Percentiles rank a stretch among this genome's conserved stretches.
Evolutionary conservation across 306 rosid genomes (phyloP).

Genomic region (Phaseolus lunatus): DNA sequence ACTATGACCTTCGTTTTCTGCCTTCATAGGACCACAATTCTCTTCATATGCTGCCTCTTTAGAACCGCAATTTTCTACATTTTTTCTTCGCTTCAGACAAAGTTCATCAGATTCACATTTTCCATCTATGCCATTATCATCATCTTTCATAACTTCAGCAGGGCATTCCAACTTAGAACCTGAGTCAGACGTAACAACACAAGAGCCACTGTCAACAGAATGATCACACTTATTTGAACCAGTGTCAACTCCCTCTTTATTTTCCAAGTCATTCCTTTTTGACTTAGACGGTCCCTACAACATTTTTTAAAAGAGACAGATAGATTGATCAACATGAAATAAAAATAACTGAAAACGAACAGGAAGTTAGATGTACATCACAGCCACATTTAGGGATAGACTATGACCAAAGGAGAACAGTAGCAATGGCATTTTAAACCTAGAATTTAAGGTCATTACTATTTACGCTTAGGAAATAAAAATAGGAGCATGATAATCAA

Average conservation of each 20-base stretch:
- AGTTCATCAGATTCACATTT: conserved; percentile 52
- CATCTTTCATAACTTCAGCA: conserved; percentile 51
- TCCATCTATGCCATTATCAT: conserved; percentile 41
- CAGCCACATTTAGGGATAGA: neutral
- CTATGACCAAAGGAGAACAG: neutral
- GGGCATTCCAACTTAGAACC: conserved; percentile 58
- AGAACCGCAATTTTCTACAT: conserved; percentile 47
- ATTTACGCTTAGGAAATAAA: neutral
- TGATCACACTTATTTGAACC: conserved; percentile 48
- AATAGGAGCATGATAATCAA: neutral
- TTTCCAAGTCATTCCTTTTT: conserved; percentile 53
- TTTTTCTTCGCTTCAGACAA: conserved; percentile 73
- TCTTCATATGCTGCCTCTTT: conserved; percentile 58
- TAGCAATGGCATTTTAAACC: neutral
- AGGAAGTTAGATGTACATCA: neutral
- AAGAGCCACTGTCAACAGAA: conserved; percentile 60
- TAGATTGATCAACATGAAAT: conserved; percentile 26
- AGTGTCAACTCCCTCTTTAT: conserved; percentile 47
- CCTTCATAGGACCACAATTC: conserved; percentile 41
- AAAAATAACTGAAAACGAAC: conserved; percentile 12
- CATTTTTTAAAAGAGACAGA: neutral
- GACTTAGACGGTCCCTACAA: conserved; percentile 39
- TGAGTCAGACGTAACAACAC: conserved; percentile 44
- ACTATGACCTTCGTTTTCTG: conserved; percentile 65
- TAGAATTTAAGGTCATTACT: neutral